Percentiles rank a stretch among this genome's conserved stretches.
phyloP scores from a whole-genome alignment of 495 filamentous ascomycete genomes.

The Xylaria palmicola region DNA sequence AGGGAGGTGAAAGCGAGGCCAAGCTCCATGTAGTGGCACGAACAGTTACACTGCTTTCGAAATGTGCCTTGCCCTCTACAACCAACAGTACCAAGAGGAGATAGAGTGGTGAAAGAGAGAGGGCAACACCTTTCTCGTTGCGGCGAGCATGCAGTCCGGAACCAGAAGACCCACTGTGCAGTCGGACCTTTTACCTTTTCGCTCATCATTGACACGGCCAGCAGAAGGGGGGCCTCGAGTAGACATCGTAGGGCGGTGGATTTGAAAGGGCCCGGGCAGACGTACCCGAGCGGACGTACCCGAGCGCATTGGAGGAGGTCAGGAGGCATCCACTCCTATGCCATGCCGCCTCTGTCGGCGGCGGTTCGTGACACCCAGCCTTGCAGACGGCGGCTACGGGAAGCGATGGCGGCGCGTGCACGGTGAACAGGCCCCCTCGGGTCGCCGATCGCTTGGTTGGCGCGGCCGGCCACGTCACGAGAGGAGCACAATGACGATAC shows the following conservation, averaged over 20 bases:
- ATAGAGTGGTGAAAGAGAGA: slow-evolving; percentile 17
- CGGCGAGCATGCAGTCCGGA: slow-evolving; percentile 24
- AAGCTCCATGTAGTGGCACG: slow-evolving; percentile 34
- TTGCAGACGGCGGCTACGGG: slow-evolving; percentile 7
- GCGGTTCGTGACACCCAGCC: not conserved
- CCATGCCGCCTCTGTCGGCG: not conserved
- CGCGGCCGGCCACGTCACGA: slow-evolving; percentile 2
- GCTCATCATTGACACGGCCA: slow-evolving; percentile 53
- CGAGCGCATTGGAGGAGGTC: not conserved
- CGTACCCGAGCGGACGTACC: not conserved
- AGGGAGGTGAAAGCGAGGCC: slow-evolving; percentile 30
- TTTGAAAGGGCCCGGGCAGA: not conserved
- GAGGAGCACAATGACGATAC: not conserved
- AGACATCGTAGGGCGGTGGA: not conserved
- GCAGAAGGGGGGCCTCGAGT: not conserved
- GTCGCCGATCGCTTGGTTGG: slow-evolving; percentile 1
- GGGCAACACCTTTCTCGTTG: slow-evolving; percentile 21
- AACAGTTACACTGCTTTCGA: slow-evolving; percentile 19
- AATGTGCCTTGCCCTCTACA: slow-evolving; percentile 29
- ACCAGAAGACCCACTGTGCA: slow-evolving; percentile 43
- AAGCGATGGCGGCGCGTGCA: slow-evolving; percentile 5
- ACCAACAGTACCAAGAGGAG: slow-evolving; percentile 15
- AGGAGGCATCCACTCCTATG: not conserved
- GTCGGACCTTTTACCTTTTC: slow-evolving; percentile 66
- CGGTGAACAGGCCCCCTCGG: not conserved